Base-by-base conservation (phyloP, 1,284 basidiomycete species). In the Pyrrhoderma noxium region DNA sequence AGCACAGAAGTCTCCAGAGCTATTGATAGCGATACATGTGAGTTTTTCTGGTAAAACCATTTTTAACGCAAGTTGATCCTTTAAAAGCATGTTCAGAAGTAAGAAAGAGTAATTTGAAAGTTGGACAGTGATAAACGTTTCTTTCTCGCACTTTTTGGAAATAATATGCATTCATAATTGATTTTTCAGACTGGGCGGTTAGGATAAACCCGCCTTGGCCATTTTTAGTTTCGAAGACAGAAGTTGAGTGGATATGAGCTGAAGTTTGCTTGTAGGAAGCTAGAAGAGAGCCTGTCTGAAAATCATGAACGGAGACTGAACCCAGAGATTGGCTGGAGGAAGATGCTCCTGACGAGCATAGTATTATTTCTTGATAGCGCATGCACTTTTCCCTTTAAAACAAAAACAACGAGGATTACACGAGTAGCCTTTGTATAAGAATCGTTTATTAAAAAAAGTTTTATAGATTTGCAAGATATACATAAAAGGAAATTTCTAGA, bases 1-100 rank as follows among this genome's bases (percentile, higher is more conserved):
- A 0, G 91, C 93, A 58, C 89, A 89, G 59, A 85, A 89, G 18
- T 74, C 69, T 2, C 91, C 92, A 45, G 71, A 73, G 2, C 75
- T 75, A 62, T 93, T 90, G 3, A 89, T 65, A 2, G 86, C 74
- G 38, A 97, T 75, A 60, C 88, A 91, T 9, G 82, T 76, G 45
- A 97, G 70, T 62, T 88, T 90, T 65, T 97, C 93, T 0, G 95
- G 92, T 0, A 97, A 73, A 14, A 97, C 85, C 41, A 95, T 79
- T 65, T 93, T 93, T 47, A 88, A 67, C 45, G 83, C 77, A 44
- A 93, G 74, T 75, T 94, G 92, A 64, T 95, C 92, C 92, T 94
- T 57, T 52, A 57, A 47, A 42, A 53, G 22, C 37, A 46, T 27
- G 49, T 45, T 41, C 11, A 27, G 47, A 45, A 25, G 22, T 8